Evolutionary conservation across 2,329 filamentous ascomycete species (phyloP), one percentile per base, ranked within the genome.

Genomic region (Cordyceps fumosorosea): DNA sequence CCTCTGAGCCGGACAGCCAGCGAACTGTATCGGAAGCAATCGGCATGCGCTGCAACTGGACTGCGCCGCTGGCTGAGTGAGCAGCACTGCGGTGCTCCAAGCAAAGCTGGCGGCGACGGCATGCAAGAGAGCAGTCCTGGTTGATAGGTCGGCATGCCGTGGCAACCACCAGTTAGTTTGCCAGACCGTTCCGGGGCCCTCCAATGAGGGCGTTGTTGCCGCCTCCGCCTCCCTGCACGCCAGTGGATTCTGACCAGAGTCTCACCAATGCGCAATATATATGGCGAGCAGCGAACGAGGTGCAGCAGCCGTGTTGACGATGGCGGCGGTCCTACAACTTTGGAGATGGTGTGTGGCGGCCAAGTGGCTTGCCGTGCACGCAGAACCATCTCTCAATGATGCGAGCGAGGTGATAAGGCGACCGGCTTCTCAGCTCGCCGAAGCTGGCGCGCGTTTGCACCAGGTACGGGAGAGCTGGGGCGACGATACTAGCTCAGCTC

Each of bases 151-250:
- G 37, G 45, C 53, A 37, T 37, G 45, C 53, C 51, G 52, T 53
- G 56, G 53, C 57, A 56, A 56, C 55, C 48, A 50, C 50, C 44
- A 56, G 26, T 47, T 60, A 52, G 56, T 44, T 48, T 24, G 45
- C 45, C 14, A 48, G 26, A 44, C 56, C 16, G 53, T 57, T 59
- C 62, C 56, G 45, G 26, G 18, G 56, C 45, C 56, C 51, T 63
- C 62, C 56, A 63, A 63, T 63, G 57, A 61, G 53, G 44, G 24
- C 24, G 11, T 22, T 29, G 29, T 34, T 37, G 16, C 29, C 7
- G 26, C 62, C 51, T 63, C 62, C 62, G 62, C 62, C 57, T 56
- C 52, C 29, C 62, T 61, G 56, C 57, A 60, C 24, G 34, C 20
- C 57, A 40, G 62, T 63, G 62, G 62, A 24, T 50, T 55, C 51